These are phyloP conservation scores for Herpetospermum pedunculosum DNA, from an alignment of 306 rosid genomes.

Conservation along the genomic window DNA sequence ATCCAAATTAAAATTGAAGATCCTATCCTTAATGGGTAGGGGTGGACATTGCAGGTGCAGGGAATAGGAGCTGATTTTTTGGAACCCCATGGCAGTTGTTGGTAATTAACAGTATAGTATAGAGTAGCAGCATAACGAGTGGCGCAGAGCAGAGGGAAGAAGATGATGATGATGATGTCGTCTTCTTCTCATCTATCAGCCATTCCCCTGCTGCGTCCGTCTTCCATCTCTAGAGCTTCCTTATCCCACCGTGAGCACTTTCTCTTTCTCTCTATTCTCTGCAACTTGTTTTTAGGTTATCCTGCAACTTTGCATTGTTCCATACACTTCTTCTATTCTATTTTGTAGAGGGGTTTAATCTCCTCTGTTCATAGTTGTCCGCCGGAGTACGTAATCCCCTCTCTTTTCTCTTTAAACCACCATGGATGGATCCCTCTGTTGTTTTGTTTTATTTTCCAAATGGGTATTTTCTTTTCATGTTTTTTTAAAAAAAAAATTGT, in stretches of 20 bases:
- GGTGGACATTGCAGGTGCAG: background rate
- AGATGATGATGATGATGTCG: too few species aligned
- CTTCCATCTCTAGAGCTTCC: constrained; percentile 11
- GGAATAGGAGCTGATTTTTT: too few species aligned
- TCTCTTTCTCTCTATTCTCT: background rate
- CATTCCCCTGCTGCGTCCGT: constrained; percentile 29
- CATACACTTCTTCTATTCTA: background rate
- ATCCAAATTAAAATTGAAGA: too few species aligned
- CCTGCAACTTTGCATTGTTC: background rate
- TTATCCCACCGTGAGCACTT: constrained; percentile 19
- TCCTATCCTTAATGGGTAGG: background rate
- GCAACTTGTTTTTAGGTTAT: background rate
- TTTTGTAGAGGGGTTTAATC: background rate
- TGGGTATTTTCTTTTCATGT: background rate
- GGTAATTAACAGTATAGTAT: background rate
- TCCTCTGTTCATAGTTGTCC: background rate
- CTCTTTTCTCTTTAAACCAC: background rate
- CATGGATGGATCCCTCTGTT: background rate
- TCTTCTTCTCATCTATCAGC: constrained; percentile 41
- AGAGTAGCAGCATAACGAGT: background rate
- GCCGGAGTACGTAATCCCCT: background rate
- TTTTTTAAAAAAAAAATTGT: background rate
- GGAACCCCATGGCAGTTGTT: background rate
- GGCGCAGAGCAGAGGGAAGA: constrained; percentile 3
- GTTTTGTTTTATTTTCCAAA: background rate